A percentile compares a stretch with the other conserved stretches of the same genome.
Evolutionary conservation across 345 rosid genomes (phyloP).

Genomic region (Raphanus sativus): DNA sequence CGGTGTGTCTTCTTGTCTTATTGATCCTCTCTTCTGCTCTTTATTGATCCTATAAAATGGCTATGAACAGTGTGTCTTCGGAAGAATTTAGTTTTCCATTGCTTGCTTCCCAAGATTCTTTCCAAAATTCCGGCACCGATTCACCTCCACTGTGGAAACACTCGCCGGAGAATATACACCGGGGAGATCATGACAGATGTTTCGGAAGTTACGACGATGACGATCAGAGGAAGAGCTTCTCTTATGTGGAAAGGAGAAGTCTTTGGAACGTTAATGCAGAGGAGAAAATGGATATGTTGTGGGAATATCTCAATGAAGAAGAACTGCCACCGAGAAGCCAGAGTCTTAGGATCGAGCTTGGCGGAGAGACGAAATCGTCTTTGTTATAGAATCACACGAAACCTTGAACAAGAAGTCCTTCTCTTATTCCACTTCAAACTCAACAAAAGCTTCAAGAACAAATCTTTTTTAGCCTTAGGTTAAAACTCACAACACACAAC

Average conservation of each 20-base stretch:
- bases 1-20: not conserved
- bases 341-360: not conserved
- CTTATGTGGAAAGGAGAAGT: not conserved
- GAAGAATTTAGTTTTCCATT: not conserved
- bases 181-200: not conserved
- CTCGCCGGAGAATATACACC: slow-evolving; percentile 43
- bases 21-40: too few species aligned
- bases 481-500: too few species aligned
- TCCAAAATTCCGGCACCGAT: slow-evolving; percentile 38
- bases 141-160: slow-evolving; percentile 75
- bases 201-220: too few species aligned
- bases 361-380: not conserved
- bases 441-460: too few species aligned
- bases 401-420: too few species aligned
- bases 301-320: not conserved
- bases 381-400: too few species aligned
- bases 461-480: too few species aligned
- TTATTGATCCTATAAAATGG: not conserved
- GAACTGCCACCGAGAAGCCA: not conserved
- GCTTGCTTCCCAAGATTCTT: not conserved
- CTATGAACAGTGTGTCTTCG: not conserved
- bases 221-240: not conserved
- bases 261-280: not conserved
- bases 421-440: too few species aligned
- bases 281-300: not conserved